These are phyloP conservation scores for Colletotrichum tropicicola DNA, from an alignment of 2,329 filamentous ascomycete species.

Conservation along the genomic window DNA sequence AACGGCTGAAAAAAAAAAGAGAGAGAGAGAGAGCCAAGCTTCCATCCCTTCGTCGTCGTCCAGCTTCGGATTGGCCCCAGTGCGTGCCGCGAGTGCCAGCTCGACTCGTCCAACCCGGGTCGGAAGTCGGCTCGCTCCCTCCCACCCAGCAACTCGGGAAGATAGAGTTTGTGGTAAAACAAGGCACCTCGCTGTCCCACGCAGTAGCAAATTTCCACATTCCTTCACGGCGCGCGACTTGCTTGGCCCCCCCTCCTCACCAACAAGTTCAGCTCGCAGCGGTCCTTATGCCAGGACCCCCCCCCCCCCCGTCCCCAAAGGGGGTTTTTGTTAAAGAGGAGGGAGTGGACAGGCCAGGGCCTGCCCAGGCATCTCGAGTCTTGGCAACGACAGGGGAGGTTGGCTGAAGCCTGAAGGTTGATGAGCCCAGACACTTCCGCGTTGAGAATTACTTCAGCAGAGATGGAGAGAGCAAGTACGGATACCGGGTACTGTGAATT, in stretches of 20 bases:
- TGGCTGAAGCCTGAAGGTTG: background rate
- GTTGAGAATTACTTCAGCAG: too few species aligned
- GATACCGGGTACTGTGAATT: too few species aligned
- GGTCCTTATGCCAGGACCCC: slow-evolving; percentile 2
- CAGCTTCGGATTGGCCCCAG: too few species aligned
- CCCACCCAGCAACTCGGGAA: slow-evolving; percentile 20
- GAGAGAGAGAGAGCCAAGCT: too few species aligned
- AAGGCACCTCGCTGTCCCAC: slow-evolving; percentile 25
- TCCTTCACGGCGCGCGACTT: background rate
- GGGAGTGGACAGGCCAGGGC: background rate
- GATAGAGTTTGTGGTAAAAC: slow-evolving; percentile 30
- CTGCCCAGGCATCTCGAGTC: background rate
- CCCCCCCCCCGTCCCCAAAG: background rate
- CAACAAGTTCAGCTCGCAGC: background rate
- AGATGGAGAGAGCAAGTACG: too few species aligned
- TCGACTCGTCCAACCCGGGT: slow-evolving; percentile 26
- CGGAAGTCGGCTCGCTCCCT: slow-evolving; percentile 28
- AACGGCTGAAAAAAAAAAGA: too few species aligned
- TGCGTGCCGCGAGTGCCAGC: too few species aligned
- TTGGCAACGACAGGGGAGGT: background rate
- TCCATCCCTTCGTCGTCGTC: slow-evolving; percentile 10
- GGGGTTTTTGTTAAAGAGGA: background rate
- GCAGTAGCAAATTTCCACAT: slow-evolving; percentile 28
- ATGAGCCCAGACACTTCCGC: too few species aligned
- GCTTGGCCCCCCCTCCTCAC: background rate